Evolutionary conservation across 768 basidiomycete genomes (phyloP), one percentile per base, ranked within the genome.

Genomic region (Russula sp.): DNA sequence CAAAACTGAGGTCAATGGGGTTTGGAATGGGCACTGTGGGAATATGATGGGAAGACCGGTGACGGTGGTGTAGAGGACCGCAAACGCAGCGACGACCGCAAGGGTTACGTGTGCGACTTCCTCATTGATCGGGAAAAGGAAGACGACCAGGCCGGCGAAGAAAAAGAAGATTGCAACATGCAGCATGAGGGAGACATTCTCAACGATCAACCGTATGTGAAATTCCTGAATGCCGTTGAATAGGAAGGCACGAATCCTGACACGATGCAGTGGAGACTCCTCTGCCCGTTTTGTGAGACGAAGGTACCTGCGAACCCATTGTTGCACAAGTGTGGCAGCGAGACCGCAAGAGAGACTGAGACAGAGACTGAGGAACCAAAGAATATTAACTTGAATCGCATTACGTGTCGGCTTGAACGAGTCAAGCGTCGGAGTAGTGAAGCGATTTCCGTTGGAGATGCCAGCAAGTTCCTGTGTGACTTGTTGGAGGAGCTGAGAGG

Each of bases 291-390:
- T 60, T 18, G 60, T 36, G 36, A 65, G 56, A 5, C 55, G 56
- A 5, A 43, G 14, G 42, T 64, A 65, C 35, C 61, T 38, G 38
- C 56, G 56, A 29, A 47, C 8, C 64, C 64, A 65, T 8, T 57
- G 49, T 38, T 65, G 64, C 14, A 65, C 56, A 9, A 65, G 42
- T 2, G 56, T 58, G 16, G 64, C 62, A n/a, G 14, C 13, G 18
- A 65, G 64, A 9, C 62, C 64, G 25, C 54, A 55, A 2, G 39
- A 43, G 32, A 64, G 61, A 9, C 48, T 43, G 42, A 62, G 29
- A 29, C 42, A 56, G 42, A 66, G 63, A 32, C 65, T 66, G 56
- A 59, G 42, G 57, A 66, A 66, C 65, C 65, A 66, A 29, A 66
- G 36, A 11, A 56, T 66, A 8, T 66, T 66, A 18, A 66, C 63